Evolutionary conservation across 2,329 filamentous ascomycete species (phyloP).

Genomic region (Coleophoma eucalyptorum): DNA sequence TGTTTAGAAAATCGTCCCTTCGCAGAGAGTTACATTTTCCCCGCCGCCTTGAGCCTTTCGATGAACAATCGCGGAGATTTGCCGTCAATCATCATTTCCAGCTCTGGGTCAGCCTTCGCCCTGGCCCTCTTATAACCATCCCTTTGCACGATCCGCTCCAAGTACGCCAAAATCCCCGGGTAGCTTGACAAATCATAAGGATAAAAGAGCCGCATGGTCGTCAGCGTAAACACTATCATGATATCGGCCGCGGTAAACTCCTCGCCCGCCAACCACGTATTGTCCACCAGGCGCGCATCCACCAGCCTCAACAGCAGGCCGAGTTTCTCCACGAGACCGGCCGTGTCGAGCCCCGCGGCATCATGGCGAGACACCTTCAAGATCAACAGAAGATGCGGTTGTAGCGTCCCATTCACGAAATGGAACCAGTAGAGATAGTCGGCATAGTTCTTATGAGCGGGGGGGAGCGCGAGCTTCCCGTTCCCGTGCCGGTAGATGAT

Average conservation of each 20-base stretch:
- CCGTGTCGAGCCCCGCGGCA: conserved; percentile 5
- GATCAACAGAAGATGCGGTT: conserved; percentile 28
- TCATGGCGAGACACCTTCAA: neutral
- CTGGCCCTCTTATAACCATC: conserved; percentile 44
- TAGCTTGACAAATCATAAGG: conserved; percentile 38
- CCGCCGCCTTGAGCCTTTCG: conserved; percentile 1
- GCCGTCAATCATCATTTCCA: conserved; percentile 27
- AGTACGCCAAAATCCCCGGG: conserved; percentile 39
- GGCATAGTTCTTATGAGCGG: conserved; percentile 45
- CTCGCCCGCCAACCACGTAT: conserved; percentile 54
- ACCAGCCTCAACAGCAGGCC: conserved; percentile 36
- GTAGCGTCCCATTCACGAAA: conserved; percentile 45
- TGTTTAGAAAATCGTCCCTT: too few species aligned
- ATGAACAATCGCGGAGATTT: conserved; percentile 2
- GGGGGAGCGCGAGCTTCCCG: conserved; percentile 42
- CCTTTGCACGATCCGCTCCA: conserved; percentile 38
- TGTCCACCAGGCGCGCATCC: conserved; percentile 42
- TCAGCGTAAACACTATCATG: conserved; percentile 58
- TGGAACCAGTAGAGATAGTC: conserved; percentile 65
- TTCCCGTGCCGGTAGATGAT: conserved; percentile 49
- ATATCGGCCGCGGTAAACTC: conserved; percentile 64
- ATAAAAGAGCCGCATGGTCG: conserved; percentile 54
- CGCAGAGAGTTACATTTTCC: neutral
- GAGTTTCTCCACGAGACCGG: conserved; percentile 30
- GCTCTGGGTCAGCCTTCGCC: conserved; percentile 43